Conservation (phyloP, 2,329 filamentous ascomycete species). For the Ceratocystis destructans region DNA sequence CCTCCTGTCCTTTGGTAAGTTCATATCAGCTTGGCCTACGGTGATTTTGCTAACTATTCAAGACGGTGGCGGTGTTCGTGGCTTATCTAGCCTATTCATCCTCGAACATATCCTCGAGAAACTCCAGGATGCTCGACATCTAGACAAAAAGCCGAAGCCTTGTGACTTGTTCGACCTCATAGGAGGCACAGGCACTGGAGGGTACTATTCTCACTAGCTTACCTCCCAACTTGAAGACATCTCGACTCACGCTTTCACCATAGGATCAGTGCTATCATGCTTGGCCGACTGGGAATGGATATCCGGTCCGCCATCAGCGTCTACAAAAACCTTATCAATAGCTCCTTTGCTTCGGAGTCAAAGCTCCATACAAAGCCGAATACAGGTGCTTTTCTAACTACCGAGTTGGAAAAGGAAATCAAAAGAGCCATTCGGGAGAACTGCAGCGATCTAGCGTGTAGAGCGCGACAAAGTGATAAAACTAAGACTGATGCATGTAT, state of each 20-base stretch:
- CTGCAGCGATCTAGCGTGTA: background rate
- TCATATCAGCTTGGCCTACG: background rate
- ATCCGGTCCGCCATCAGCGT: background rate
- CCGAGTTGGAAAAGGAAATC: background rate
- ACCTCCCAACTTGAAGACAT: constrained; percentile 12
- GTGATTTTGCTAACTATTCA: background rate
- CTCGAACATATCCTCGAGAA: constrained; percentile 23
- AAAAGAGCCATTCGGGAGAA: background rate
- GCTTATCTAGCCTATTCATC: constrained; percentile 24
- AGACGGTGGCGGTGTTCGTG: constrained; percentile 24
- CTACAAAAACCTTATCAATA: background rate
- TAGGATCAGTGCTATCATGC: background rate
- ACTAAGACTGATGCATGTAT: background rate
- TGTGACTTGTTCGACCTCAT: constrained; percentile 25
- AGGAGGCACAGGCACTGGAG: constrained; percentile 25
- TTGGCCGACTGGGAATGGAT: background rate
- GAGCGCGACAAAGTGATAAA: background rate
- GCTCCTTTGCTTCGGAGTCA: background rate
- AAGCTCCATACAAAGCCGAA: background rate
- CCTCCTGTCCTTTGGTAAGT: background rate
- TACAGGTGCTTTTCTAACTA: background rate
- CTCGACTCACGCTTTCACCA: background rate
- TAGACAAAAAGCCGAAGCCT: constrained; percentile 21
- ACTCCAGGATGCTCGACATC: constrained; percentile 17
- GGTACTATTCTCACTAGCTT: constrained; percentile 16